A percentile compares a stretch with the other conserved stretches of the same genome.
Conservation (phyloP, 805 yeast genomes). For the Schwanniomyces pseudopolymorphus region DNA sequence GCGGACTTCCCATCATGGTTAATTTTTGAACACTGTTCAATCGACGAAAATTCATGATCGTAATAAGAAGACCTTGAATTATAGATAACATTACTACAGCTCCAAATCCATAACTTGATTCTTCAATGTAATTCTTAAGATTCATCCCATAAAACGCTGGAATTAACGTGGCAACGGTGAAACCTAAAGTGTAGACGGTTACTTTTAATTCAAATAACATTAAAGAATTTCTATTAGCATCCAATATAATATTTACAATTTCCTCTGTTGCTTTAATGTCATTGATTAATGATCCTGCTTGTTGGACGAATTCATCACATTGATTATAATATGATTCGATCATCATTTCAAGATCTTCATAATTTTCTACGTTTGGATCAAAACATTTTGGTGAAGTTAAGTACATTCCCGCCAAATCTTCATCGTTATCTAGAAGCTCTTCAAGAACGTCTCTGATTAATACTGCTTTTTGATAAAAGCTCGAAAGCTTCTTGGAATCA, state of each 20-base stretch:
- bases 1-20: conserved; percentile 50
- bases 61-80: conserved; percentile 53
- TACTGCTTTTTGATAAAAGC: conserved; percentile 71
- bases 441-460: conserved; percentile 81
- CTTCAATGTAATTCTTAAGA: conserved; percentile 74
- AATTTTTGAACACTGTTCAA: conserved; percentile 62
- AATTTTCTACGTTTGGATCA: conserved; percentile 30
- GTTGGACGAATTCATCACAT: conserved; percentile 91
- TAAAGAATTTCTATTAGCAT: conserved; percentile 85
- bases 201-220: conserved; percentile 85
- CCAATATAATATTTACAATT: conserved; percentile 85
- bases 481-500: conserved; percentile 66
- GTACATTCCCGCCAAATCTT: conserved; percentile 79
- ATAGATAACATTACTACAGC: conserved; percentile 53
- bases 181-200: conserved; percentile 79
- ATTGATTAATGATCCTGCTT: conserved; percentile 75
- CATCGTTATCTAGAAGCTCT: conserved; percentile 83
- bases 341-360: conserved; percentile 81
- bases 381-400: conserved; percentile 44
- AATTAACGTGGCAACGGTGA: conserved; percentile 77
- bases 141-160: conserved; percentile 94
- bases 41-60: conserved; percentile 55
- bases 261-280: conserved; percentile 92
- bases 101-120: conserved; percentile 61
- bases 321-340: conserved; percentile 88